Percentiles rank a stretch among this genome's conserved stretches.
phyloP scores from a whole-genome alignment of 345 rosid species.

The Boechera stricta region DNA sequence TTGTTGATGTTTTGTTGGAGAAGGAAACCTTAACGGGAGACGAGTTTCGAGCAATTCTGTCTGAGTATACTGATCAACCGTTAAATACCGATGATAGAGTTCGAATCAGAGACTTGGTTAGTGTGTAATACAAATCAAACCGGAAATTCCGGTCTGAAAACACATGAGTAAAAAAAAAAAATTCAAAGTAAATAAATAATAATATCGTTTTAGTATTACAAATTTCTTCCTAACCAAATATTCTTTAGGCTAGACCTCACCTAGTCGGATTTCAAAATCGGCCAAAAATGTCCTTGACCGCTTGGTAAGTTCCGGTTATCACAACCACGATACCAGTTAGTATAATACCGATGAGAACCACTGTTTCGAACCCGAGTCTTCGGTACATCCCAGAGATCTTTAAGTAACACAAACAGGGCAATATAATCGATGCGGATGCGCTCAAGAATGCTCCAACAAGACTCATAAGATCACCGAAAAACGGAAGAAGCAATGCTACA shows the following conservation, averaged over 20 bases:
- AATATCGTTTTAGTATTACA: constrained; percentile 11
- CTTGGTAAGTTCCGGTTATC: constrained; percentile 58
- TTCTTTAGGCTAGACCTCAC: neutral
- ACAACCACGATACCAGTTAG: constrained; percentile 47
- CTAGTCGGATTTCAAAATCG: constrained; percentile 29
- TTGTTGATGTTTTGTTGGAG: constrained; percentile 74
- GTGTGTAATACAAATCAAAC: constrained; percentile 37
- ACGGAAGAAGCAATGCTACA: constrained; percentile 59
- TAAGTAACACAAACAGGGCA: constrained; percentile 62
- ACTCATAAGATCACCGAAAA: constrained; percentile 60
- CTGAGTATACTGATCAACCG: constrained; percentile 51
- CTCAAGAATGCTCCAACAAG: constrained; percentile 71
- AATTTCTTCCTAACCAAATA: constrained; percentile 4
- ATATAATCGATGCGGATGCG: constrained; percentile 52
- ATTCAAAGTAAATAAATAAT: neutral
- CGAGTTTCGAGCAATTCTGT: constrained; percentile 65
- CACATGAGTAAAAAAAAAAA: too few relatives aligned
- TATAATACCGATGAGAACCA: constrained; percentile 41
- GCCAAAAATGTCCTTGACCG: constrained; percentile 49
- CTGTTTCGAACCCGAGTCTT: constrained; percentile 45
- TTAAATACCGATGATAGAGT: constrained; percentile 36
- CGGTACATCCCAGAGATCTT: constrained; percentile 55
- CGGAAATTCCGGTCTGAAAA: too few relatives aligned
- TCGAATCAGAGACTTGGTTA: constrained; percentile 49
- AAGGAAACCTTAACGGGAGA: constrained; percentile 73